Evolutionary conservation across 495 filamentous ascomycete species (phyloP), one percentile per base, ranked within the genome.

Genomic region (Aeminium ludgeri): DNA sequence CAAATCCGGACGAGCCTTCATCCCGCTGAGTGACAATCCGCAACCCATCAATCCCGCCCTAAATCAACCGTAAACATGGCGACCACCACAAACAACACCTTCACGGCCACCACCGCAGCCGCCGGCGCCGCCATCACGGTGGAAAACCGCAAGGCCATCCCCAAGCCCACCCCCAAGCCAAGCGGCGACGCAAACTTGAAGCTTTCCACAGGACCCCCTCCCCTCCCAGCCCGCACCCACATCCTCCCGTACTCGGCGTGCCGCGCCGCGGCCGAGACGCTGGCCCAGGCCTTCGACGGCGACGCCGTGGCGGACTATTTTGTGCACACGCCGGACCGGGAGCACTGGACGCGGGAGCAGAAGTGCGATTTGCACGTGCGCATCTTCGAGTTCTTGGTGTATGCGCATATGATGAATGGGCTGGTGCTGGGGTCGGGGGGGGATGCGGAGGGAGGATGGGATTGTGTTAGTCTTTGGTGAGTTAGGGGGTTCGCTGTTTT

Each of bases 271-370:
- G 75, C 76, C 25, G 52, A 65, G 12, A 73, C 71, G 46, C 69
- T 87, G 40, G 76, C 81, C 20, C 68, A 82, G 55, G 79, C 82
- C 36, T 87, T 87, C 59, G 85, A 84, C 57, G 73, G 69, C 41
- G 67, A 73, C 45, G 80, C 86, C 5, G 72, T 83, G 30, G 70
- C 74, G 31, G 65, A 67, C 55, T 87, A 86, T 59, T 73, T 82
- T 55, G 51, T 72, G 48, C 70, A 82, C 49, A 72, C 75, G 27
- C 70, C 71, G 48, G 77, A 82, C 55, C 68, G 68, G 54, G 66
- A 62, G 46, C 60, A 63, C 31, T 70, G 62, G 60, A 66, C 68
- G 35, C 60, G 69, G 46, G 69, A 79, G 50, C 58, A 73, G 54
- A 78, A 78, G 53, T 86, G 77, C 73, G 66, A 70, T 48, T 65